Evolutionary conservation across 371 early-diverging fungal species (phyloP), one percentile per base, ranked within the genome.

Genomic region (Homolaphlyctis polyrhiza): DNA sequence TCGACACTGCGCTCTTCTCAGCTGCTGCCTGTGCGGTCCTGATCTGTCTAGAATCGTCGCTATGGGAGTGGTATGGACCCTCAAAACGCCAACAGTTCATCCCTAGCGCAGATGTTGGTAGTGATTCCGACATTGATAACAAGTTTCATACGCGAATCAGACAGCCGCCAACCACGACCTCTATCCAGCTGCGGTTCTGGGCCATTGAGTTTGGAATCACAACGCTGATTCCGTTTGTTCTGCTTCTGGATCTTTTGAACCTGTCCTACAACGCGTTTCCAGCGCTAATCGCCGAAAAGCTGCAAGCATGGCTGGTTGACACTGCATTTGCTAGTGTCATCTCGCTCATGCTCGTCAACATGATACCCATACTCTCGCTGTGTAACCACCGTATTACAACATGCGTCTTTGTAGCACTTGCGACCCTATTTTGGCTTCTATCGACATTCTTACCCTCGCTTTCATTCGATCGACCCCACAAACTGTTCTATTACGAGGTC

Each of bases 401-500:
- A 0, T 8, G 29, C 25, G n/a, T 58, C 33, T 64, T 66, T 33
- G 36, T 35, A 2, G 54, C 49, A 0, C 58, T 66, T 1, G 36
- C 27, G 18, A 1, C n/a, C 50, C 4, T 64, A 23, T 57, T 63
- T 5, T 54, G 43, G n/a, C 8, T 68, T 14, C 65, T 66, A 27
- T 27, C 55, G 6, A 35, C 32, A 5, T 2, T 55, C 2, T 21
- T 35, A 3, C 30, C 3, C 13, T 70, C 73, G 0, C 67, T 71
- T 48, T 66, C 73, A 1, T 11, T 30, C 1, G 55, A 50, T 30
- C 63, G 69, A 21, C 76, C 76, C 27, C 65, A 69, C 28, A 66
- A 66, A 60, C 39, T 52, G 34, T 28, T n/a, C 28, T 69, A 52
- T 27, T 18, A 30, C 8, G 70, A 69, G 49, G 35, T 25, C 27